Evolutionary conservation across 495 filamentous ascomycete species (phyloP).

Genomic region (Cetradonia linearis): DNA sequence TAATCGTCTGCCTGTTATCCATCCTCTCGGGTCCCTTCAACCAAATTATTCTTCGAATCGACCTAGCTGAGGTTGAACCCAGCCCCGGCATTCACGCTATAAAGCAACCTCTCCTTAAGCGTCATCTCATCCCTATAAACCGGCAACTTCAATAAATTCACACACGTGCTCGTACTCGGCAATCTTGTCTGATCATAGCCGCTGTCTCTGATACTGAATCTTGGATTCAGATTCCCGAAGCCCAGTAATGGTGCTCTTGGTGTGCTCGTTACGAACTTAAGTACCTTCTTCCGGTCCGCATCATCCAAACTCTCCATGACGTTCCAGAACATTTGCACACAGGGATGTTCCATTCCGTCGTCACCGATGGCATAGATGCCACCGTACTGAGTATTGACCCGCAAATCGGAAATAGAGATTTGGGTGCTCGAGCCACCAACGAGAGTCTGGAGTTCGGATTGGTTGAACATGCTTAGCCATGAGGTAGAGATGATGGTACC

Average conservation of each 20-base stretch:
- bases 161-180: constrained; percentile 93
- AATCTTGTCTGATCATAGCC: constrained; percentile 63
- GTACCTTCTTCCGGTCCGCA: constrained; percentile 66
- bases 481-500: constrained; percentile 78
- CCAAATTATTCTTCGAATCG: not conserved
- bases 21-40: not conserved
- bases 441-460: constrained; percentile 82
- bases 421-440: constrained; percentile 76
- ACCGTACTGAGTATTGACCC: constrained; percentile 77
- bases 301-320: constrained; percentile 70
- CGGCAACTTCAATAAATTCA: constrained; percentile 90
- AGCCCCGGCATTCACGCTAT: constrained; percentile 83
- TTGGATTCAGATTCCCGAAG: constrained; percentile 74
- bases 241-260: constrained; percentile 85
- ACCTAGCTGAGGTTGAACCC: constrained; percentile 68
- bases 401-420: constrained; percentile 79
- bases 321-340: constrained; percentile 81
- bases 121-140: constrained; percentile 55
- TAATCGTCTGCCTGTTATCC: not conserved
- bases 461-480: constrained; percentile 99
- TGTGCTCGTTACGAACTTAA: constrained; percentile 93
- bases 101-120: constrained; percentile 71
- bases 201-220: constrained; percentile 83
- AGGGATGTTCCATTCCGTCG: constrained; percentile 75
- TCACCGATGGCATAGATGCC: constrained; percentile 82